Base-by-base conservation (phyloP, 352 stramenopile species). In the Thraustochytrium striatum region DNA sequence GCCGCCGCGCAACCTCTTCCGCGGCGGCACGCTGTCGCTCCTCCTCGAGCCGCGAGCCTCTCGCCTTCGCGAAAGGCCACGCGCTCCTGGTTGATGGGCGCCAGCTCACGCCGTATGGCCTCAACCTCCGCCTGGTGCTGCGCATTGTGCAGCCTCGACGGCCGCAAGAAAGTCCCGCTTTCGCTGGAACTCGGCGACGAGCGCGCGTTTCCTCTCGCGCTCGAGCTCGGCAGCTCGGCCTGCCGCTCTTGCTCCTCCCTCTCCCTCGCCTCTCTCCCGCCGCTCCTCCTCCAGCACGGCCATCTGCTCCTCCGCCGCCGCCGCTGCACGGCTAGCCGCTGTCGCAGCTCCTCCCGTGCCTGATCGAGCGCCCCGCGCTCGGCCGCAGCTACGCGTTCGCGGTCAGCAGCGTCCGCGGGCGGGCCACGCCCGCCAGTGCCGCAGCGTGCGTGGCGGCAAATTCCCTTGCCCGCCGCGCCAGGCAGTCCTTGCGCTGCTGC, bases 21-120 rank as follows among this genome's bases (percentile, higher is more conserved):
- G 65, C 65, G 5, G 30, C 65, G 16, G 16, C 25, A 19, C 43
- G 11, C 25, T 55, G 47, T 55, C 47, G 16, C 25, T 75, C 32
- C 44, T 75, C 28, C 41, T 68, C 32, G 30, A 21, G 25, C 19
- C 35, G 28, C 21, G 19, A 38, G 30, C 3, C n/a, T 30, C 65
- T 75, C 19, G 43, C n/a, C 16, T 2, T 65, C 65, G 21, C 65
- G 65, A 75, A 36, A 75, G 41, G n/a, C 13, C 32, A 75, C 39
- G n/a, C 65, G 32, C 28, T 28, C 19, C 47, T 61, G 16, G 44
- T 62, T 58, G 2, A 61, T 43, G 7, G 65, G 65, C 35, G 65
- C 65, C 11, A 39, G 65, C 11, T 39, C 52, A 7, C 52, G 44
- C 11, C n/a, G n/a, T 13, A 68, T 11, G 19, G 65, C 44, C 19